phyloP scores from a whole-genome alignment of 768 basidiomycete genomes.

The Phylloporus rhodoxanthus region DNA sequence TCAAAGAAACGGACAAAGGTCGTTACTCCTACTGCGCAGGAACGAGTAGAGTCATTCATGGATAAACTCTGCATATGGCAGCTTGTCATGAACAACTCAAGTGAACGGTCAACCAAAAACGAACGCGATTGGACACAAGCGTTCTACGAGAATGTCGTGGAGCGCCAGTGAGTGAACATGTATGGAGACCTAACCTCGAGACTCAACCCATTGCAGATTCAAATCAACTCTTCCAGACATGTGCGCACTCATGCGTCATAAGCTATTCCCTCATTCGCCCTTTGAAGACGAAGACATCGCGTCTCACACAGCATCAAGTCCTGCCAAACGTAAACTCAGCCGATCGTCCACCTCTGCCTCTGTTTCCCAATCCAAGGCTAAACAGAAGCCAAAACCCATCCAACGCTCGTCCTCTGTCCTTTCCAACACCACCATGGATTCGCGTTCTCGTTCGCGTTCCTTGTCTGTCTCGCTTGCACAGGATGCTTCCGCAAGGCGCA shows the following conservation, averaged over 20 bases:
- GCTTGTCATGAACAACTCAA: constrained; percentile 42
- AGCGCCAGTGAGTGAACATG: constrained; percentile 45
- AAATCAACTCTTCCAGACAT: constrained; percentile 44
- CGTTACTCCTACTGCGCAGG: constrained; percentile 33
- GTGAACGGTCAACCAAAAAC: constrained; percentile 15
- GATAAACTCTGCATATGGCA: constrained; percentile 80
- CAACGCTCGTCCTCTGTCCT: constrained; percentile 24
- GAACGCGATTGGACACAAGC: constrained; percentile 68
- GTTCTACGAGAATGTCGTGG: constrained; percentile 64
- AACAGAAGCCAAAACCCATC: constrained; percentile 4
- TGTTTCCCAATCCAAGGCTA: constrained; percentile 9
- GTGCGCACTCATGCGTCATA: constrained; percentile 55
- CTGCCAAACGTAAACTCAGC: constrained; percentile 10
- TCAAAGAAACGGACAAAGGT: constrained; percentile 18
- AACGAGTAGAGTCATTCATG: constrained; percentile 67
- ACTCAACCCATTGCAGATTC: constrained; percentile 41
- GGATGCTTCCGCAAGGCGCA: constrained; percentile 43
- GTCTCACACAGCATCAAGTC: constrained; percentile 11
- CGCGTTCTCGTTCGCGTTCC: constrained; percentile 50
- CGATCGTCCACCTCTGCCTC: constrained; percentile 11
- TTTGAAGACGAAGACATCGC: constrained; percentile 43
- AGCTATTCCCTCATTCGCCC: constrained; percentile 61
- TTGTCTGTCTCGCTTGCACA: constrained; percentile 67
- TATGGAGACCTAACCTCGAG: background rate
- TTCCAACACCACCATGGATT: constrained; percentile 16